phyloP scores from a whole-genome alignment of 2,329 filamentous ascomycete genomes.

The Karstenula rhodostoma region DNA sequence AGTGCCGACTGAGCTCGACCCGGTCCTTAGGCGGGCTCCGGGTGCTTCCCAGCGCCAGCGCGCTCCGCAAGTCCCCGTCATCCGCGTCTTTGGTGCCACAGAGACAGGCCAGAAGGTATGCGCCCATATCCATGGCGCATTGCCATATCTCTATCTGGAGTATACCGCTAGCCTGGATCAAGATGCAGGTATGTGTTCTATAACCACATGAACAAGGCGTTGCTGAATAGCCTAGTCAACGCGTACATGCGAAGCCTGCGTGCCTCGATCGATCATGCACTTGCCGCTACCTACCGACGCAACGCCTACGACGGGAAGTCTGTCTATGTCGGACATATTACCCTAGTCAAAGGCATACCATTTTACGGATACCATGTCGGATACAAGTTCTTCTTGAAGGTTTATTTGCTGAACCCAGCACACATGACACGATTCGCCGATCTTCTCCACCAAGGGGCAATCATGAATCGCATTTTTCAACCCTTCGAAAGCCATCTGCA shows the following conservation, averaged over 20 bases:
- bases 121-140: constrained; percentile 92
- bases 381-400: constrained; percentile 89
- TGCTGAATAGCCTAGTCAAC: constrained; percentile 63
- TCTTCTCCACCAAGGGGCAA: constrained; percentile 83
- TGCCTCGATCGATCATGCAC: constrained; percentile 86
- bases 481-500: constrained; percentile 95
- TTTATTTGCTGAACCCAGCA: constrained; percentile 89
- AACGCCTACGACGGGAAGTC: constrained; percentile 74
- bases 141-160: constrained; percentile 94
- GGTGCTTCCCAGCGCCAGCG: constrained; percentile 64
- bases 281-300: constrained; percentile 83
- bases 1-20: constrained; percentile 80
- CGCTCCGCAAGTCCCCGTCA: constrained; percentile 79
- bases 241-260: constrained; percentile 81
- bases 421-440: constrained; percentile 89
- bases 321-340: constrained; percentile 87
- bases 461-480: constrained; percentile 84
- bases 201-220: background rate
- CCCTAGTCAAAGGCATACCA: constrained; percentile 88
- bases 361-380: constrained; percentile 97
- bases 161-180: constrained; percentile 75
- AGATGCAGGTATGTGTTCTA: constrained; percentile 67
- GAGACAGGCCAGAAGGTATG: constrained; percentile 96
- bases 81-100: constrained; percentile 90
- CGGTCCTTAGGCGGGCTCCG: constrained; percentile 73